These are phyloP conservation scores for Aegilops umbellulata DNA, from an alignment of 176 grass and related monocot genomes.

Conservation along the genomic window DNA sequence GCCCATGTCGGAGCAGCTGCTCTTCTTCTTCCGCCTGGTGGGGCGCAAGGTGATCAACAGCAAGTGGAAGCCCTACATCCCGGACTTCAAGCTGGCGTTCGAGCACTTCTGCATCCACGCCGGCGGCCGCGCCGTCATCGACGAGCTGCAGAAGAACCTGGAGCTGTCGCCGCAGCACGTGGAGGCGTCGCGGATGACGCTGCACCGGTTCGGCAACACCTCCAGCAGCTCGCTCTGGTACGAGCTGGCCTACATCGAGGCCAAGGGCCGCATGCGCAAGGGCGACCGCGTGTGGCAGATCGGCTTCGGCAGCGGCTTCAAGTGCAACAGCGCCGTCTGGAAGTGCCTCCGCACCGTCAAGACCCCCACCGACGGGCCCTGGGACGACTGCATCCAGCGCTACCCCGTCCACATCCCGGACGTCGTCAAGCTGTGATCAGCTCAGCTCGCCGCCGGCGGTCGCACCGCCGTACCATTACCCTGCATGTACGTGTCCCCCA, in stretches of 20 bases:
- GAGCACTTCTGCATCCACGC: constrained; percentile 98
- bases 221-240: constrained; percentile 97
- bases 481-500: constrained; percentile 27
- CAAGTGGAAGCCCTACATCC: constrained; percentile 80
- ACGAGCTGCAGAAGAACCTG: constrained; percentile 90
- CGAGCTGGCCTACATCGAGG: constrained; percentile 94
- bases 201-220: constrained; percentile 89
- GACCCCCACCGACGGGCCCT: constrained; percentile 63
- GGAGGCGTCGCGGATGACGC: constrained; percentile 89
- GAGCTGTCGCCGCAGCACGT: constrained; percentile 76
- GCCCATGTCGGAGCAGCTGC: constrained; percentile 90
- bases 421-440: constrained; percentile 63
- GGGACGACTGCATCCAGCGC: constrained; percentile 65
- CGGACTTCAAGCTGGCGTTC: constrained; percentile 88
- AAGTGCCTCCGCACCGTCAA: constrained; percentile 69
- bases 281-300: constrained; percentile 94
- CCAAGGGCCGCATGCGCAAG: constrained; percentile 76
- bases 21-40: constrained; percentile 87
- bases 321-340: constrained; percentile 99
- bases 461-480: not conserved
- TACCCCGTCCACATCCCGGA: constrained; percentile 85
- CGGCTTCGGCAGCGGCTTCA: constrained; percentile 84
- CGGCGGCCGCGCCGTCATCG: constrained; percentile 78
- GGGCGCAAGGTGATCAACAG: constrained; percentile 71
- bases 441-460: not conserved